phyloP scores from a whole-genome alignment of 2,329 filamentous ascomycete genomes.

The Fusarium sambucinum region DNA sequence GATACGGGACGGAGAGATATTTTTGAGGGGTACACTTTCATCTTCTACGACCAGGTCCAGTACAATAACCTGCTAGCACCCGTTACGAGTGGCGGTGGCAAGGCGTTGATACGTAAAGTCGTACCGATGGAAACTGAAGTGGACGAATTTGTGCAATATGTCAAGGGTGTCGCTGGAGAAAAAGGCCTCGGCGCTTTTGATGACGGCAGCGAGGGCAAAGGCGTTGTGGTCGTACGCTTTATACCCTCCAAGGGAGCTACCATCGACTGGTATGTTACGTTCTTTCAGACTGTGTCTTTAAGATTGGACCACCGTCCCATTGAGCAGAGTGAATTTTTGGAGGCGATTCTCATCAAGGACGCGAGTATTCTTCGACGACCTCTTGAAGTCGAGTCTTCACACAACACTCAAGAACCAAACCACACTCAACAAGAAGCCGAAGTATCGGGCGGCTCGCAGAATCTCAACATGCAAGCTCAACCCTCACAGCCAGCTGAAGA shows the following conservation, averaged over 20 bases:
- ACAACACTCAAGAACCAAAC: slow-evolving; percentile 40
- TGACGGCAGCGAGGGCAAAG: slow-evolving; percentile 72
- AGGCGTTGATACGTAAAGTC: slow-evolving; percentile 77
- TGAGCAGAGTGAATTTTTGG: slow-evolving; percentile 90
- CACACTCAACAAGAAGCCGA: slow-evolving; percentile 13
- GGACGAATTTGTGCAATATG: slow-evolving; percentile 81
- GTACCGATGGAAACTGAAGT: slow-evolving; percentile 72
- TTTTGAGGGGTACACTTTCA: slow-evolving; percentile 88
- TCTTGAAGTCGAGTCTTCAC: slow-evolving; percentile 64
- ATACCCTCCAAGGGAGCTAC: slow-evolving; percentile 67
- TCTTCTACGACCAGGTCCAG: slow-evolving; percentile 84
- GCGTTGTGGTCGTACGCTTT: slow-evolving; percentile 83
- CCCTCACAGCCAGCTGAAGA: slow-evolving; percentile 38
- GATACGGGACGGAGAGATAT: slow-evolving; percentile 74
- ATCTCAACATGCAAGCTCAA: slow-evolving; percentile 16
- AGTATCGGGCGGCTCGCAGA: slow-evolving; percentile 12
- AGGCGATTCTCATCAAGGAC: slow-evolving; percentile 87
- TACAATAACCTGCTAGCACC: slow-evolving; percentile 79
- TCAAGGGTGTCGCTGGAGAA: slow-evolving; percentile 79
- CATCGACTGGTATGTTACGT: slow-evolving; percentile 75
- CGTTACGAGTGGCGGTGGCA: slow-evolving; percentile 84
- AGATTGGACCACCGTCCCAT: slow-evolving; percentile 84
- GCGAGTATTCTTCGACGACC: slow-evolving; percentile 76
- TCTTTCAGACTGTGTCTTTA: slow-evolving; percentile 76
- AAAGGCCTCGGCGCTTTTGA: slow-evolving; percentile 76